Percentiles rank a stretch among this genome's conserved stretches.
Conservation (phyloP, 805 yeast species). For the Torulaspora maleeae region DNA sequence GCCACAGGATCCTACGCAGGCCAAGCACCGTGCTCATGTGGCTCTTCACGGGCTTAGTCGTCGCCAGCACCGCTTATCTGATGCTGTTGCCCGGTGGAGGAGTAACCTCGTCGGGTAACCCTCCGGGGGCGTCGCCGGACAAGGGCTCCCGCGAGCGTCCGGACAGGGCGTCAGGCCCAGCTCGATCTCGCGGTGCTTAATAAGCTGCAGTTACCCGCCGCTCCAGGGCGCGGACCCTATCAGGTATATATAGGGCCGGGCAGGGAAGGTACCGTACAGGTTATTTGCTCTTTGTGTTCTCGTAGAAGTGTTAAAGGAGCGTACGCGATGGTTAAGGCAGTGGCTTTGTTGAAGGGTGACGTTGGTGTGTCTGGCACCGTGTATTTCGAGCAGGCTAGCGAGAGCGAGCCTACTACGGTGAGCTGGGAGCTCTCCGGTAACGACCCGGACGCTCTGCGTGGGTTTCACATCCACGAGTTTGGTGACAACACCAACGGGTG, state of each 20-base stretch:
- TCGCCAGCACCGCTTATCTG: conserved; percentile 26
- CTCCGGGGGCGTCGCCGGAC: no score
- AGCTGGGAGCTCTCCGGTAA: conserved; percentile 88
- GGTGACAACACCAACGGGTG: conserved; percentile 98
- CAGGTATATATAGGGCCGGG: background rate
- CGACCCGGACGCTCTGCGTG: conserved; percentile 81
- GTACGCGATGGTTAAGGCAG: conserved; percentile 43
- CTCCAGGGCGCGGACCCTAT: background rate
- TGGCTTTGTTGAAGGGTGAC: conserved; percentile 96
- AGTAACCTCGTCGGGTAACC: no score
- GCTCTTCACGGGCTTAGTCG: conserved; percentile 32
- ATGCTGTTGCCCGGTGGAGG: conserved; percentile 11
- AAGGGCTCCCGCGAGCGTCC: no score
- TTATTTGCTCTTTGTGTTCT: conserved; percentile 1
- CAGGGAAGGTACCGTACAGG: background rate
- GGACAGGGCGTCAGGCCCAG: background rate
- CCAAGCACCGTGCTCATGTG: conserved; percentile 33
- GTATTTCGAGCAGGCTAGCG: conserved; percentile 76
- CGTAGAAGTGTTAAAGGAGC: no score
- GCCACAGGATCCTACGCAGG: conserved; percentile 21
- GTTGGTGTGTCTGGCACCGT: conserved; percentile 84
- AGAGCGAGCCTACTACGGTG: conserved; percentile 76
- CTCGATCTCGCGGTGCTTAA: background rate
- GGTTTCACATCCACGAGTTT: conserved; percentile 96
- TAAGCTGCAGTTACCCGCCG: background rate